These are phyloP conservation scores for Flaveria bidentis DNA, from an alignment of 129 eudicot genomes.

Conservation along the genomic window DNA sequence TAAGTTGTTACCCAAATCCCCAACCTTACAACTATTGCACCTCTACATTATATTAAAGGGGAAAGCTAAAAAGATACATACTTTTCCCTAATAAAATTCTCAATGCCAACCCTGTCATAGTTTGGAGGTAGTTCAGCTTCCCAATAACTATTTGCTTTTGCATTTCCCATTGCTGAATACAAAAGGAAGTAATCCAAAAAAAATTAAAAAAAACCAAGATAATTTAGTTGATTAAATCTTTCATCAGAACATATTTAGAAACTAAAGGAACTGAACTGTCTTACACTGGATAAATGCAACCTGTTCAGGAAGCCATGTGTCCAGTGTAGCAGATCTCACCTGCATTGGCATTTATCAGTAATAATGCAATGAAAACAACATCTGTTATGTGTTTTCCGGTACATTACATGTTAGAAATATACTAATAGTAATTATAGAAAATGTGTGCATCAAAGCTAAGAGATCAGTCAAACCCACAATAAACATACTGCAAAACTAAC, in stretches of 20 bases:
- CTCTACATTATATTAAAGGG: neutral
- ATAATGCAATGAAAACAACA: neutral
- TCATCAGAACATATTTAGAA: conserved; percentile 15
- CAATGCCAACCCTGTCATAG: conserved; percentile 86
- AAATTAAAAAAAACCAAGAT: neutral
- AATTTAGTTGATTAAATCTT: neutral
- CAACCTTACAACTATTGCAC: neutral
- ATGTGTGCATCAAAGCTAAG: too few relatives aligned
- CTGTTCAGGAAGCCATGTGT: conserved; percentile 98
- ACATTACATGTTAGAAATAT: too few relatives aligned
- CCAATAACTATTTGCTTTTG: conserved; percentile 85
- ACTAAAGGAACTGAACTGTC: conserved; percentile 19
- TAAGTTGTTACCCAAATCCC: neutral
- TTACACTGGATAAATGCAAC: conserved; percentile 84
- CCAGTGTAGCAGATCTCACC: conserved; percentile 95
- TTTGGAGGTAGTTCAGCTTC: conserved; percentile 90
- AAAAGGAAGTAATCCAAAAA: conserved; percentile 5
- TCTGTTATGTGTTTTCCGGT: neutral
- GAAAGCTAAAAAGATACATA: conserved; percentile 32
- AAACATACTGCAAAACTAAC: too few relatives aligned
- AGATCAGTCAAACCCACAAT: too few relatives aligned
- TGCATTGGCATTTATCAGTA: conserved; percentile 31
- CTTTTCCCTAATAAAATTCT: conserved; percentile 92
- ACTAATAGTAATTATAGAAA: too few relatives aligned
- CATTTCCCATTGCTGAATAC: conserved; percentile 87